Conservation (phyloP, 2,329 filamentous ascomycete species). For the Exophiala bonariae region DNA sequence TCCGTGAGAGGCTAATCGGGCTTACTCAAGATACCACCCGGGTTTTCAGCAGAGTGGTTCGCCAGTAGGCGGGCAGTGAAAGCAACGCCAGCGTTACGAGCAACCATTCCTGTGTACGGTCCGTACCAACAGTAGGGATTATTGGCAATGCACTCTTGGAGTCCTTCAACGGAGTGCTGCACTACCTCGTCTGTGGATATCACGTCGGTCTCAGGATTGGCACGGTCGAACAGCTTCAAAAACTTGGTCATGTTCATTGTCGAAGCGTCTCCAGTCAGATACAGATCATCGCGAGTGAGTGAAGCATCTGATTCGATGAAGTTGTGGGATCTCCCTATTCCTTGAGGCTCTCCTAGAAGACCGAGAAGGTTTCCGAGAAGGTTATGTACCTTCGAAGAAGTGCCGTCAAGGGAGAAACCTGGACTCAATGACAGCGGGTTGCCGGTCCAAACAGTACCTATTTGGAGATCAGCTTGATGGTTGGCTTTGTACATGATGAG, state of each 20-base stretch:
- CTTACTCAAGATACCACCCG: constrained; percentile 39
- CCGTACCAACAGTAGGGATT: constrained; percentile 59
- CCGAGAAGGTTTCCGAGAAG: constrained; percentile 46
- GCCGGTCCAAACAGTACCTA: constrained; percentile 48
- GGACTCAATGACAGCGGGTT: constrained; percentile 52
- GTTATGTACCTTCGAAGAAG: constrained; percentile 38
- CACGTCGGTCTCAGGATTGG: constrained; percentile 35
- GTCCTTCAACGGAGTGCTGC: constrained; percentile 45
- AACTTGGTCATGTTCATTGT: constrained; percentile 56
- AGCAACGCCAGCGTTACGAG: constrained; percentile 50
- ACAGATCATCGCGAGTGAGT: constrained; percentile 54
- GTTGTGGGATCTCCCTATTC: constrained; percentile 55
- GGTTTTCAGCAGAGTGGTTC: constrained; percentile 47
- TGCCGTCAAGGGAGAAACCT: constrained; percentile 56
- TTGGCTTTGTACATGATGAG: background rate
- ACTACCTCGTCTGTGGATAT: constrained; percentile 11
- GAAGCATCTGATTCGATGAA: constrained; percentile 57
- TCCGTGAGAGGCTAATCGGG: background rate
- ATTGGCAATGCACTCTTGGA: constrained; percentile 47
- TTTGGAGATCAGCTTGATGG: background rate
- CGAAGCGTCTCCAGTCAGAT: constrained; percentile 51
- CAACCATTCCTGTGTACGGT: constrained; percentile 52
- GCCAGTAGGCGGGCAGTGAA: constrained; percentile 46
- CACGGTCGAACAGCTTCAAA: constrained; percentile 47
- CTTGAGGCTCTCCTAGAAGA: constrained; percentile 47